Percentiles rank a stretch among this genome's conserved stretches.
Evolutionary conservation across 441 rosid genomes (phyloP).

Genomic region (Geranium incanum): DNA sequence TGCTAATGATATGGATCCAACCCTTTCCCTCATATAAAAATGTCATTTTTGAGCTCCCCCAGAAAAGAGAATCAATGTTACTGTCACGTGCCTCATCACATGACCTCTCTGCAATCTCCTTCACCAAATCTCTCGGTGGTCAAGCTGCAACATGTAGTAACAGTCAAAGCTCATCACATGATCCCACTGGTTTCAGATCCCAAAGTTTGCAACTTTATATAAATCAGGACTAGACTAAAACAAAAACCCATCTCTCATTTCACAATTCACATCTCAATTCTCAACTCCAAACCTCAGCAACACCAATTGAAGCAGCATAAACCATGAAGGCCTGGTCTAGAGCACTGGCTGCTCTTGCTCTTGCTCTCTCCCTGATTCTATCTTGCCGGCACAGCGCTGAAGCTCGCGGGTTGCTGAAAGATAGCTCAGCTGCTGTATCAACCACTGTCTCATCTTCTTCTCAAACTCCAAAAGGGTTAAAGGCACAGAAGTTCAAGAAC

Average conservation of each 20-base stretch:
- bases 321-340: conserved; percentile 6
- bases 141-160: not conserved
- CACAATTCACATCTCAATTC: not conserved
- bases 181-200: not conserved
- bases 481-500: not conserved
- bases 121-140: not conserved
- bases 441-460: not conserved
- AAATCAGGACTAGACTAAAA: not conserved
- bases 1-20: not conserved
- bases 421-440: not conserved
- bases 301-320: not conserved
- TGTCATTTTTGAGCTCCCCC: conserved; percentile 2
- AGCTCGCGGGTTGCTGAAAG: conserved; percentile 3
- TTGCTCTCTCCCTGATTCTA: conserved; percentile 1
- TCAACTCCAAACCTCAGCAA: not conserved
- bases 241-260: not conserved
- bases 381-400: conserved; percentile 3
- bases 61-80: not conserved
- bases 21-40: not conserved
- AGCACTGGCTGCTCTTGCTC: conserved; percentile 4
- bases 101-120: not conserved
- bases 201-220: not conserved
- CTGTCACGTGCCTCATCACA: conserved; percentile 5
- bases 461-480: not conserved
- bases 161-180: conserved; percentile 7